A percentile compares a stretch with the other conserved stretches of the same genome.
Evolutionary conservation across 2,329 filamentous ascomycete genomes (phyloP).

Genomic region (Phyllachora maydis): DNA sequence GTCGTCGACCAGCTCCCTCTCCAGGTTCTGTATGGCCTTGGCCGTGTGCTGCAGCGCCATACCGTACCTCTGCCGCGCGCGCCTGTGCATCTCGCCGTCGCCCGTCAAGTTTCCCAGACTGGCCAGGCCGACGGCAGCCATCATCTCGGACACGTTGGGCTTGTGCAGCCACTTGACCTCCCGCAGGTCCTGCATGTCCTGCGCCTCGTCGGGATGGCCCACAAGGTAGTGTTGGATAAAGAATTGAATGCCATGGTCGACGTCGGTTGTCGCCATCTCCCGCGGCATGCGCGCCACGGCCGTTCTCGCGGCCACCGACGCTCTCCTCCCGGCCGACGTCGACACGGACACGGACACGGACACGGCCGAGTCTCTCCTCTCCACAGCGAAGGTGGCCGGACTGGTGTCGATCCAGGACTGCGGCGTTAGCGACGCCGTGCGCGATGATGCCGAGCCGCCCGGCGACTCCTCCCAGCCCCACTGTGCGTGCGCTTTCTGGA

Average conservation of each 20-base stretch:
- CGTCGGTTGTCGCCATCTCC: slow-evolving; percentile 18
- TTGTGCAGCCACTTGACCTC: slow-evolving; percentile 15
- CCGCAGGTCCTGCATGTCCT: slow-evolving; percentile 14
- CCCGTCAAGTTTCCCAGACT: slow-evolving; percentile 31
- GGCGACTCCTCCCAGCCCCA: slow-evolving; percentile 18
- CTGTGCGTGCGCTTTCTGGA: slow-evolving; percentile 33
- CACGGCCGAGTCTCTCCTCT: no score
- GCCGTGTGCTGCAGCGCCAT: slow-evolving; percentile 26
- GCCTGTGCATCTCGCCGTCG: slow-evolving; percentile 20
- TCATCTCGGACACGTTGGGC: slow-evolving; percentile 21
- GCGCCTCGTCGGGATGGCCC: slow-evolving; percentile 27
- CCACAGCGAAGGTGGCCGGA: no score
- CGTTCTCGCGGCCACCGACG: slow-evolving; percentile 3
- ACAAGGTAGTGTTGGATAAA: slow-evolving; percentile 28
- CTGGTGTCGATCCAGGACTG: no score
- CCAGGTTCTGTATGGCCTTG: slow-evolving; percentile 15
- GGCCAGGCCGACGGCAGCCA: slow-evolving; percentile 35
- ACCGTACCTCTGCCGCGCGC: slow-evolving; percentile 31
- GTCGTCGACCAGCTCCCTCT: slow-evolving; percentile 8
- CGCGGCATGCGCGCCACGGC: slow-evolving; percentile 8
- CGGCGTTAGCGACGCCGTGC: no score
- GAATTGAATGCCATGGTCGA: slow-evolving; percentile 27
- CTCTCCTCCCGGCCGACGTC: slow-evolving; percentile 1
- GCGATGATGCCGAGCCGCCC: slow-evolving; percentile 7
- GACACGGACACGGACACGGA: no score